Evolutionary conservation across 768 basidiomycete species (phyloP).

Genomic region (Suillus clintonianus): DNA sequence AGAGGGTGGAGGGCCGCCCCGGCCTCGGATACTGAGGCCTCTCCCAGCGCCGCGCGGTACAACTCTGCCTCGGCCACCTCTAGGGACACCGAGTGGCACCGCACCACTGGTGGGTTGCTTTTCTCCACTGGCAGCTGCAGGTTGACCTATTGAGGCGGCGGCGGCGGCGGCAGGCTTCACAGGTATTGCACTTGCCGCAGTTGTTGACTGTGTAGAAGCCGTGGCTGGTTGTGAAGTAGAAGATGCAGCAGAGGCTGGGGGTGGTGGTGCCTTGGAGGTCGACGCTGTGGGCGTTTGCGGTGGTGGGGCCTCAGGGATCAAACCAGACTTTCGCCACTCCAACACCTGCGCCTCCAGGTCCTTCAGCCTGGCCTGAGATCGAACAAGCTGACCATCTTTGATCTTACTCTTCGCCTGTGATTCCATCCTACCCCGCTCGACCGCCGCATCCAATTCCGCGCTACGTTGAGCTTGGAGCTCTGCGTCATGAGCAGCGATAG

Average conservation of each 20-base stretch:
- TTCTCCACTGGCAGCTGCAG: slow-evolving; percentile 29
- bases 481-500: slow-evolving; percentile 50
- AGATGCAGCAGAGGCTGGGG: slow-evolving; percentile 13
- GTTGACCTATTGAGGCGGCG: slow-evolving; percentile 19
- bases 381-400: slow-evolving; percentile 71
- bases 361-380: slow-evolving; percentile 61
- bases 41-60: slow-evolving; percentile 35
- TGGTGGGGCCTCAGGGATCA: slow-evolving; percentile 40
- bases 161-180: slow-evolving; percentile 24
- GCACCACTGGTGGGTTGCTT: slow-evolving; percentile 31
- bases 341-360: slow-evolving; percentile 66
- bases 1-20: slow-evolving; percentile 23
- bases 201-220: slow-evolving; percentile 13
- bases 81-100: slow-evolving; percentile 22
- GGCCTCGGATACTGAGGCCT: slow-evolving; percentile 31
- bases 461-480: slow-evolving; percentile 47
- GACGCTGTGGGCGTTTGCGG: slow-evolving; percentile 21
- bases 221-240: slow-evolving; percentile 17
- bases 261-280: slow-evolving; percentile 6
- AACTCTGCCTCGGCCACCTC: slow-evolving; percentile 28
- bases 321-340: slow-evolving; percentile 54
- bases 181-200: slow-evolving; percentile 15
- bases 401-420: slow-evolving; percentile 59
- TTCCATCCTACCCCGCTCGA: slow-evolving; percentile 72
- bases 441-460: slow-evolving; percentile 62